These are phyloP conservation scores for Rugonectria rugulosa DNA, from an alignment of 2,329 filamentous ascomycete species.

Conservation along the genomic window DNA sequence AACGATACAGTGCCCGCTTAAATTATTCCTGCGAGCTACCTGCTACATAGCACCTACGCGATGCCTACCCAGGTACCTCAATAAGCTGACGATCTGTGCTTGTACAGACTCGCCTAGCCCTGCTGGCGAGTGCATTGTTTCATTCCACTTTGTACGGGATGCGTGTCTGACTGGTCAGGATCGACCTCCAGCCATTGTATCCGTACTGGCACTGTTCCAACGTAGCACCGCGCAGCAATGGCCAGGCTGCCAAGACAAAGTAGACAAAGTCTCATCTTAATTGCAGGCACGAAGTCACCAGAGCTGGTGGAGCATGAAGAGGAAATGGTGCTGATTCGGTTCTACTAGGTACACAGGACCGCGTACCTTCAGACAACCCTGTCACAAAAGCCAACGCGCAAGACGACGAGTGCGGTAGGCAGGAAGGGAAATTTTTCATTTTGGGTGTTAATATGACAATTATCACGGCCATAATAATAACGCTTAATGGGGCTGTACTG, in stretches of 20 bases:
- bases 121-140: no score
- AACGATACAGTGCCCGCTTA: no score
- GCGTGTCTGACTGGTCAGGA: no score
- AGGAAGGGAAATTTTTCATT: background rate
- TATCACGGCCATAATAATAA: conserved; percentile 7
- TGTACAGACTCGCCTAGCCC: no score
- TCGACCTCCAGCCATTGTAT: no score
- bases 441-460: background rate
- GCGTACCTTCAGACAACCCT: background rate
- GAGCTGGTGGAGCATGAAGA: conserved; percentile 25
- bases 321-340: background rate
- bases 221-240: background rate
- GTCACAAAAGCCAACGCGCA: conserved; percentile 3
- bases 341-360: background rate
- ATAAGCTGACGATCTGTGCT: no score
- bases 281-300: conserved; percentile 28
- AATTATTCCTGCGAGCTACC: no score
- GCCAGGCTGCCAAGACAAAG: conserved; percentile 33
- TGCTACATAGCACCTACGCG: no score
- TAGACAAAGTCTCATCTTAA: conserved; percentile 41
- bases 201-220: no score
- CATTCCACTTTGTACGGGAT: no score
- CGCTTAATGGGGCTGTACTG: no score
- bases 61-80: no score
- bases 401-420: background rate